Base-by-base conservation (phyloP, 2,329 filamentous ascomycete genomes). In the Trichoderma endophyticum region DNA sequence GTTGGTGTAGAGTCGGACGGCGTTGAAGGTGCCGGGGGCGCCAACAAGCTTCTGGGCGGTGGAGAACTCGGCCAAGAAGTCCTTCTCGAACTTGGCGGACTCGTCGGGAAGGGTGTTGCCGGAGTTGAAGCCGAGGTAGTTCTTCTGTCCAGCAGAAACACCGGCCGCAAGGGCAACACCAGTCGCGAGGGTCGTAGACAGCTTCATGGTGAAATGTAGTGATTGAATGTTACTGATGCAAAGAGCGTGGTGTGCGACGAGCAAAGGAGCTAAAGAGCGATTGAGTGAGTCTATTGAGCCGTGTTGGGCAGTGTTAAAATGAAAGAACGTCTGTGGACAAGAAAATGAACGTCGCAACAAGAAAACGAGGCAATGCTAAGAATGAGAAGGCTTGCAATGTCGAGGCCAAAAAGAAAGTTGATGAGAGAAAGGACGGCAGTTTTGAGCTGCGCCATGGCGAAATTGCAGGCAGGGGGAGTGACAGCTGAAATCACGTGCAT, bases 1-100 rank as follows among this genome's bases (percentile, higher is more conserved):
- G 84, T 88, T 90, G 79, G 91, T 92, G 85, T 93, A 92, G 36
- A 91, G 84, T 67, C 90, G 88, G 75, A 89, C 86, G 72, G 86
- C 83, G 77, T 85, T 87, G 83, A 90, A 90, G 75, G 81, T 82
- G 72, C 87, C 86, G 11, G 87, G 87, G 30, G 86, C 75, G 43
- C 72, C 73, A 60, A 78, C 75, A 11, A 82, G 80, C 73, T 74
- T 75, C 77, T 81, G 79, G 24, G 81, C 80, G 26, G 81, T 80
- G 76, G 77, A 74, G 79, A 87, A 86, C 82, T 86, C 85, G 57
- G 79, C 79, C 72, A 79, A 76, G 76, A 83, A 87, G 80, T 87
- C 85, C 66, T 79, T 74, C 82, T 86, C 84, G 81, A 86, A 84
- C 84, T 87, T 87, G 81, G 85, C 85, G 9, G 83, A 83, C 73